These are phyloP conservation scores for Zopfia rhizophila DNA, from an alignment of 2,329 filamentous ascomycete species.

Conservation along the genomic window DNA sequence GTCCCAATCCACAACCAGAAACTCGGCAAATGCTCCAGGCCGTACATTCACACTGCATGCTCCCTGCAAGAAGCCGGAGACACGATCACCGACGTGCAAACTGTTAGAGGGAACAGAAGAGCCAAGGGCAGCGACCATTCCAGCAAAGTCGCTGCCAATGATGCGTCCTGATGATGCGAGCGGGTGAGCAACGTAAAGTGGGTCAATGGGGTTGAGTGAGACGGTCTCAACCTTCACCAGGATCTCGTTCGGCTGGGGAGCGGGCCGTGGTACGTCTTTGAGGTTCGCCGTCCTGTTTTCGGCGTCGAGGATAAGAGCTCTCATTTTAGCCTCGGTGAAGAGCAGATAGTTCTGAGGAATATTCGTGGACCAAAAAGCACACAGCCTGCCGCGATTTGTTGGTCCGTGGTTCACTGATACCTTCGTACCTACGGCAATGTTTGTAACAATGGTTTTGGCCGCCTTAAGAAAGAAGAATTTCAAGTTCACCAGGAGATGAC, in stretches of 20 bases:
- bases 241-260: constrained; percentile 27
- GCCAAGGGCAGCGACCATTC: constrained; percentile 39
- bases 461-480: too few relatives aligned
- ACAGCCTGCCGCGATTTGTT: too few relatives aligned
- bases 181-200: constrained; percentile 50
- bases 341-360: neutral
- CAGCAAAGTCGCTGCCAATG: constrained; percentile 57
- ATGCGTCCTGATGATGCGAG: constrained; percentile 45
- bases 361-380: too few relatives aligned
- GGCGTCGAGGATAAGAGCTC: constrained; percentile 33
- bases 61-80: constrained; percentile 58
- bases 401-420: too few relatives aligned
- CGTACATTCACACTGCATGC: constrained; percentile 55
- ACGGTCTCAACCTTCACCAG: constrained; percentile 37
- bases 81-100: constrained; percentile 40
- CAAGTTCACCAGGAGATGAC: too few relatives aligned
- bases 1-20: constrained; percentile 46
- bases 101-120: constrained; percentile 19
- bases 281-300: constrained; percentile 24
- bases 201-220: constrained; percentile 45
- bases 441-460: too few relatives aligned
- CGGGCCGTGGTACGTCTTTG: constrained; percentile 16
- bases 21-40: constrained; percentile 60
- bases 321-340: constrained; percentile 30
- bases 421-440: too few relatives aligned